A percentile compares a stretch with the other conserved stretches of the same genome.
Conservation (phyloP, 164 flowering plant genomes). For the Annona squamosa region DNA sequence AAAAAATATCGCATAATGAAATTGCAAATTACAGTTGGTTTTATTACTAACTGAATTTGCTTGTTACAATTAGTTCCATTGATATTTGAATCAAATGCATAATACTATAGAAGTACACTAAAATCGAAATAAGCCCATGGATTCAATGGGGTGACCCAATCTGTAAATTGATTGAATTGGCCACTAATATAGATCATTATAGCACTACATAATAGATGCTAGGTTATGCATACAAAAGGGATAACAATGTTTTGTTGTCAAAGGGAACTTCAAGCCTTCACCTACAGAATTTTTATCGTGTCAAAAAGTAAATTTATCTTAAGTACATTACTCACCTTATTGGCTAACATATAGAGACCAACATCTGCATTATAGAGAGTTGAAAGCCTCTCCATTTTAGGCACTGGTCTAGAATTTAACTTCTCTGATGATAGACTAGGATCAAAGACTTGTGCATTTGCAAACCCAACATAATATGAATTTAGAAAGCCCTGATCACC, state of each 20-base stretch:
- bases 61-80: background rate
- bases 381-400: constrained; percentile 91
- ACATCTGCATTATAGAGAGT: constrained; percentile 98
- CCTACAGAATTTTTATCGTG: background rate
- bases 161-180: background rate
- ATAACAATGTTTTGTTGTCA: background rate
- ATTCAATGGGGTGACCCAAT: background rate
- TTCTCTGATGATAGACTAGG: constrained; percentile 53
- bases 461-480: constrained; percentile 72
- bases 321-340: constrained; percentile 50
- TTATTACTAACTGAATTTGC: background rate
- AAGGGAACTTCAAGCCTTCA: background rate
- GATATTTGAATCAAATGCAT: background rate
- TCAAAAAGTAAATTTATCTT: background rate
- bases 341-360: constrained; percentile 99
- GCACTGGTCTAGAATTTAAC: constrained; percentile 52
- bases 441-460: constrained; percentile 86
- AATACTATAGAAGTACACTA: background rate
- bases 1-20: background rate
- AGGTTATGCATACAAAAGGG: too few species aligned
- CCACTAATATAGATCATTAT: background rate
- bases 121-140: background rate
- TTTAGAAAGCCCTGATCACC: constrained; percentile 98
- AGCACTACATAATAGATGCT: too few species aligned
- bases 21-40: too few species aligned